Conservation (phyloP, 2,329 filamentous ascomycete genomes). For the Neonectria neomacrospora region DNA sequence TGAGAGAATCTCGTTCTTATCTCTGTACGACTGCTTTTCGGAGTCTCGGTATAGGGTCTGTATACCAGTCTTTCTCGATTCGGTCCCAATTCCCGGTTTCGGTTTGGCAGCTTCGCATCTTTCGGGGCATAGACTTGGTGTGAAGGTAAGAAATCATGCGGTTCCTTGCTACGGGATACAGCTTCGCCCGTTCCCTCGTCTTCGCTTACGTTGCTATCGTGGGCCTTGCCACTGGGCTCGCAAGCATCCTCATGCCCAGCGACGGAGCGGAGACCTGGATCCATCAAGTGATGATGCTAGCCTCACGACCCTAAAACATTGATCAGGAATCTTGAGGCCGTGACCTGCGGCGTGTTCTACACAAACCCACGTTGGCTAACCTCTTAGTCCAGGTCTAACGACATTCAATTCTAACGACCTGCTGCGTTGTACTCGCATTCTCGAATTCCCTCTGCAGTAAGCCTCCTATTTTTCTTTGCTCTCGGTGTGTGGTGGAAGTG, state of each 20-base stretch:
- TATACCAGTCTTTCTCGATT: constrained; percentile 51
- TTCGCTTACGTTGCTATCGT: neutral
- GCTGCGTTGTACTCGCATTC: constrained; percentile 42
- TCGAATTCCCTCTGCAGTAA: constrained; percentile 40
- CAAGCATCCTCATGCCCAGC: neutral
- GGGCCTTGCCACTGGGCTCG: neutral
- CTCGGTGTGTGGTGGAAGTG: neutral
- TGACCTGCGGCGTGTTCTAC: neutral
- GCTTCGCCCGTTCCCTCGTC: no score
- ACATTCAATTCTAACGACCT: constrained; percentile 43
- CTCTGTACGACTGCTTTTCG: constrained; percentile 53
- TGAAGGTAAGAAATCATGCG: constrained; percentile 36
- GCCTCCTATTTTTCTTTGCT: constrained; percentile 2
- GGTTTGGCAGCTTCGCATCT: constrained; percentile 44
- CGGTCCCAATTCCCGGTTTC: constrained; percentile 46
- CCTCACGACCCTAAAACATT: neutral
- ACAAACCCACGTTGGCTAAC: constrained; percentile 20
- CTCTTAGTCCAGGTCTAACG: constrained; percentile 34
- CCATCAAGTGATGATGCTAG: neutral
- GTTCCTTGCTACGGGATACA: neutral
- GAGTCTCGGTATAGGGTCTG: constrained; percentile 52
- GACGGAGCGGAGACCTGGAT: neutral
- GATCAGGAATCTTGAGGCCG: neutral
- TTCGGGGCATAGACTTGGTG: constrained; percentile 44
- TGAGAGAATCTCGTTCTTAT: constrained; percentile 50